These are phyloP conservation scores for Aureobasidium subglaciale DNA, from an alignment of 2,329 filamentous ascomycete species.

Conservation along the genomic window DNA sequence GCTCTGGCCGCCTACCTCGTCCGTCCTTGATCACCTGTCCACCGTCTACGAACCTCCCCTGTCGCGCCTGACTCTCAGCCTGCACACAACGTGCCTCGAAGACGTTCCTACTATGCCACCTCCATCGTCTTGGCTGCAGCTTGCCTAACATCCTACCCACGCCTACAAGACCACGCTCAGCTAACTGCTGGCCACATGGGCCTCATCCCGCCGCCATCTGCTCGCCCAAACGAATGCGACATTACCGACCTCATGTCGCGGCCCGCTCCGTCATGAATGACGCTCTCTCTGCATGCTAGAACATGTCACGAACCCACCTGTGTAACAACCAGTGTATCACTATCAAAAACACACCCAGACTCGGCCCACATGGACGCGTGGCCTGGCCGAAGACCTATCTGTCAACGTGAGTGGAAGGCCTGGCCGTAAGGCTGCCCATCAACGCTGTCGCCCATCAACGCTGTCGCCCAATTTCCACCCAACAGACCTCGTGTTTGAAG, in stretches of 20 bases:
- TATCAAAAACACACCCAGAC: not conserved
- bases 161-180: not conserved
- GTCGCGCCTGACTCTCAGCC: not conserved
- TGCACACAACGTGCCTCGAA: not conserved
- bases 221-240: not conserved
- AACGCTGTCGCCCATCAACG: too few relatives aligned
- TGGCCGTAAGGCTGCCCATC: conserved; percentile 2
- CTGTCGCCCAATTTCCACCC: conserved; percentile 8
- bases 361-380: not conserved
- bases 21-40: conserved; percentile 22
- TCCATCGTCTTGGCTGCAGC: not conserved
- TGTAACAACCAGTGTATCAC: conserved; percentile 10
- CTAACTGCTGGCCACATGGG: not conserved
- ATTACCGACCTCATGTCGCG: not conserved
- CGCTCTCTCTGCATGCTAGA: not conserved
- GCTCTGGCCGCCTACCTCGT: conserved; percentile 35
- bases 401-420: too few relatives aligned
- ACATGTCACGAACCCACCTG: not conserved
- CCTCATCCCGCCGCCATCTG: not conserved
- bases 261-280: not conserved
- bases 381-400: not conserved
- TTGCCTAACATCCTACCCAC: not conserved
- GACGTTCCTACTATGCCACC: not conserved
- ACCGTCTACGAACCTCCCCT: not conserved
- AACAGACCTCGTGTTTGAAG: not conserved